Base-by-base conservation (phyloP, 331 rosid genomes). In the Quercus lobata region DNA sequence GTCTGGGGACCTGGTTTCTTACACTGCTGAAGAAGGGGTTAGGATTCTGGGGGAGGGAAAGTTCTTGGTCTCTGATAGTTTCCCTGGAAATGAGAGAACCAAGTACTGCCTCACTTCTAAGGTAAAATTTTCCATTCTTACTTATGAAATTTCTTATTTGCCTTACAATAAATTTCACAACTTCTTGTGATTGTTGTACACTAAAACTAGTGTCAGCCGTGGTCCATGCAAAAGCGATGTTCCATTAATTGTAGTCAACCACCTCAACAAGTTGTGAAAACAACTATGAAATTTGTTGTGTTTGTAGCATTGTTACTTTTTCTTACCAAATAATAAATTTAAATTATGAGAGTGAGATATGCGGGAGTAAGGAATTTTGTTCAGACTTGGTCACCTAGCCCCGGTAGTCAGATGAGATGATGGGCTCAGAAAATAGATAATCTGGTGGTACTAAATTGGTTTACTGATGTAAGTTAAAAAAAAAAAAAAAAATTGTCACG, bases 81-180 rank as follows among this genome's bases (percentile, higher is more conserved):
- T 96, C 62, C 99, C 99, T 19, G 99, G 99, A 78, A 96, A 96
- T 88, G 97, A 96, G 74, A 93, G 99, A 80, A 96, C 97, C 4
- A 96, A 96, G 74, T 96, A 90, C 83, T 96, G 99, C 84, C 94
- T 93, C 83, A 93, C 99, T 60, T 96, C 99, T n/a, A 96, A 96
- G 99, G 99, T 96, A 77, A 7, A 19, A n/a, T 75, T 37, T 79
- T 83, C 49, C 46, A n/a, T 22, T 76, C 73, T 11, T n/a, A 24
- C 1, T 71, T 27, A 11, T 55, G 8, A 16, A 49, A 46, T 46
- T 71, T 82, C 56, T 69, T 19, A 7, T 25, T 76, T 63, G n/a
- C 54, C 68, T 16, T 37, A 19, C 17, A 37, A 37, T 37, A 7
- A 37, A 37, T 37, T 37, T 37, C 3, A 37, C 46, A 37, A 37